These are phyloP conservation scores for Acidiella bohemica DNA, from an alignment of 495 filamentous ascomycete genomes.

Conservation along the genomic window DNA sequence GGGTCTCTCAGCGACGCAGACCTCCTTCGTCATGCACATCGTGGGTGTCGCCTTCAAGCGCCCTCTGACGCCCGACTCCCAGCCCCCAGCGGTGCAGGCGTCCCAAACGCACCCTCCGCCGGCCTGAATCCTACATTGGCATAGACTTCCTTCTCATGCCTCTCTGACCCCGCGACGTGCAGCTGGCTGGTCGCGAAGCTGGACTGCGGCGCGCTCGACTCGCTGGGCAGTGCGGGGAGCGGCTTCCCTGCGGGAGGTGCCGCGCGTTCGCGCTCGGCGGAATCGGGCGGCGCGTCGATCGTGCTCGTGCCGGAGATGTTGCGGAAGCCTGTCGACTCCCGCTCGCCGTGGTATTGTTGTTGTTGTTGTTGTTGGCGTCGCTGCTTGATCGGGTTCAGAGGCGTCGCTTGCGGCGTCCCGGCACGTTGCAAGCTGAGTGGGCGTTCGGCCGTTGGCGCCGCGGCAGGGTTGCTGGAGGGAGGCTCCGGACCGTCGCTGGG, in stretches of 20 bases:
- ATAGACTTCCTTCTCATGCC: conserved; percentile 1
- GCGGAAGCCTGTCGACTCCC: conserved; percentile 7
- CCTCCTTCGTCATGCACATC: too few relatives aligned
- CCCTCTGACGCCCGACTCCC: too few relatives aligned
- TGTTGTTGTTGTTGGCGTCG: not conserved
- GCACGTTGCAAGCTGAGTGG: not conserved
- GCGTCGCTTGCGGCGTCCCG: conserved; percentile 1
- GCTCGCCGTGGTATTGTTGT: not conserved
- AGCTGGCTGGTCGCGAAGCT: conserved; percentile 9
- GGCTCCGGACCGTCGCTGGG: not conserved
- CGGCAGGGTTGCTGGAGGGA: conserved; percentile 6
- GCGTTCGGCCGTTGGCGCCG: conserved; percentile 2
- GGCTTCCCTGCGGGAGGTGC: too few relatives aligned
- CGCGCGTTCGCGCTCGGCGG: too few relatives aligned
- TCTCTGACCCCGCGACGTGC: conserved; percentile 2
- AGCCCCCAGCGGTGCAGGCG: conserved; percentile 6
- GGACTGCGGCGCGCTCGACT: not conserved
- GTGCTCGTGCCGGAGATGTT: conserved; percentile 16
- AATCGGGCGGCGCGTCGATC: conserved; percentile 15
- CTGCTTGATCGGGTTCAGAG: conserved; percentile 4
- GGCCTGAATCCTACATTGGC: conserved; percentile 3
- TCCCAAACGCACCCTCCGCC: conserved; percentile 8
- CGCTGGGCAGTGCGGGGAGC: not conserved
- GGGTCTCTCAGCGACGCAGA: too few relatives aligned
- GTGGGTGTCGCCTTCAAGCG: too few relatives aligned